Conservation (phyloP, 1,284 basidiomycete genomes). For the Austroboletus niveus region DNA sequence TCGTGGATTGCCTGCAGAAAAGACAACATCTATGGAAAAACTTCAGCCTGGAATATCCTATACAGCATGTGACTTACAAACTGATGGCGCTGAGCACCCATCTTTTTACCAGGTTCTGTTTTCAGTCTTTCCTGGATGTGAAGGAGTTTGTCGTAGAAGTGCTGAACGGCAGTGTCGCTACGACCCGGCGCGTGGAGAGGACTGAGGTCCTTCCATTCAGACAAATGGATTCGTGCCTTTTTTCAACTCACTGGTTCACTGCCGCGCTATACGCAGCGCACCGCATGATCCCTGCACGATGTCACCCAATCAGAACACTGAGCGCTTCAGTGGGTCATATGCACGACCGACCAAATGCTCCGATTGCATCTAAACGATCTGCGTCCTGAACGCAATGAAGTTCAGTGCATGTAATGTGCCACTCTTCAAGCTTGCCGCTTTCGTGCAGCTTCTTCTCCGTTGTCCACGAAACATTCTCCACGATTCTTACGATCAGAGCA, state of each 20-base stretch:
- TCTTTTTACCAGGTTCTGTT: conserved; percentile 63
- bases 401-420: conserved; percentile 78
- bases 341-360: conserved; percentile 70
- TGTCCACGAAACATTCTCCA: conserved; percentile 85
- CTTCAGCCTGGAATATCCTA: too few species aligned
- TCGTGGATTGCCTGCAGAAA: conserved; percentile 52
- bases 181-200: conserved; percentile 62
- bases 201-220: conserved; percentile 33
- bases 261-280: conserved; percentile 81
- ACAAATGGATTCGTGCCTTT: too few species aligned
- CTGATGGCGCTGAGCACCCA: conserved; percentile 74
- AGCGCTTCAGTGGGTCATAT: background rate
- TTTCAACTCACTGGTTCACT: conserved; percentile 52
- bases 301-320: background rate
- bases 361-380: conserved; percentile 89
- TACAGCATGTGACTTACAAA: conserved; percentile 49
- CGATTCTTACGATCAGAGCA: conserved; percentile 53
- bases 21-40: conserved; percentile 46
- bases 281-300: conserved; percentile 68
- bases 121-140: conserved; percentile 75
- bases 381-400: conserved; percentile 93
- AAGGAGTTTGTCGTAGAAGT: conserved; percentile 87
- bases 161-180: conserved; percentile 67
- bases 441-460: conserved; percentile 74
- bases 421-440: conserved; percentile 55